Conservation (phyloP, 1,139 yeast species). For the Yamadazyma triangularis region DNA sequence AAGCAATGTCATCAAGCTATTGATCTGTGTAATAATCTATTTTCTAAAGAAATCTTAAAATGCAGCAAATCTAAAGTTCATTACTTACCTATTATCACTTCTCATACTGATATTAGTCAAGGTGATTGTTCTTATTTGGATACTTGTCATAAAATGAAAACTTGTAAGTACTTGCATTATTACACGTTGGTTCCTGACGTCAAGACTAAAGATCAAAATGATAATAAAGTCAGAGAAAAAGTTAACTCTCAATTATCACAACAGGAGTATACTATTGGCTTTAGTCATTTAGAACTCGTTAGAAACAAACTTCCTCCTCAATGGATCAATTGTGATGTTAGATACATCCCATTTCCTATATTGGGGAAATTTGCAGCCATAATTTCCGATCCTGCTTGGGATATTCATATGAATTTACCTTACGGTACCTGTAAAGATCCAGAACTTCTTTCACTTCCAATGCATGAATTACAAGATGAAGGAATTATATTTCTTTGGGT, state of each 20-base stretch:
- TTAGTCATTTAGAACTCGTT: conserved; percentile 38
- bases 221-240: conserved; percentile 11
- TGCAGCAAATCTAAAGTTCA: conserved; percentile 55
- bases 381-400: conserved; percentile 91
- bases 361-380: conserved; percentile 85
- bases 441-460: conserved; percentile 63
- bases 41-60: conserved; percentile 21
- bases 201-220: conserved; percentile 3
- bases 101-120: conserved; percentile 55
- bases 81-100: conserved; percentile 54
- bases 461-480: conserved; percentile 70
- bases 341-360: conserved; percentile 59
- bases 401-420: conserved; percentile 77
- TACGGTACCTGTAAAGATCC: conserved; percentile 73
- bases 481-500: conserved; percentile 89
- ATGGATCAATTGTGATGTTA: conserved; percentile 83
- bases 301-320: conserved; percentile 53
- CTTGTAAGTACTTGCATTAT: conserved; percentile 82
- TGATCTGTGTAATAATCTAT: conserved; percentile 15
- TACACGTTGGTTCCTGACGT: conserved; percentile 50
- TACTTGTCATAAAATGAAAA: conserved; percentile 81
- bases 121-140: conserved; percentile 95
- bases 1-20: conserved; percentile 17
- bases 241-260: conserved; percentile 17
- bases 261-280: conserved; percentile 54